A percentile compares a stretch with the other conserved stretches of the same genome.
These are phyloP conservation scores for Porpolomopsis calyptriformis DNA, from an alignment of 768 basidiomycete species.

Conservation along the genomic window DNA sequence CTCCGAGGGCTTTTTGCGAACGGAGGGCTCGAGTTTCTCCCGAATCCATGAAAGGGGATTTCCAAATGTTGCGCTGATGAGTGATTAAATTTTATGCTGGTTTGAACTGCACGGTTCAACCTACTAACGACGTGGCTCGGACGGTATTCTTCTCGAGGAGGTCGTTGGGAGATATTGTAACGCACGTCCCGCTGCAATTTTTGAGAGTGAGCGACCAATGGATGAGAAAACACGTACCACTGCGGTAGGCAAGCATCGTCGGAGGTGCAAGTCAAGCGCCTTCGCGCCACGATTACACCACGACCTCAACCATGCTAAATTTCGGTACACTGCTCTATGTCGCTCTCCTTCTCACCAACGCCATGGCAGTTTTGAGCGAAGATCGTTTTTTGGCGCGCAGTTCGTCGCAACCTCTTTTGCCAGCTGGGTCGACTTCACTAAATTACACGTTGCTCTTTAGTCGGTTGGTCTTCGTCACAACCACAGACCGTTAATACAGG, in stretches of 20 bases:
- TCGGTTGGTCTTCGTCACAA: constrained; percentile 79
- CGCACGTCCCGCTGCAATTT: no score
- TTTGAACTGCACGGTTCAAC: constrained; percentile 11
- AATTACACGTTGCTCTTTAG: constrained; percentile 35
- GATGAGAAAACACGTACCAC: background rate
- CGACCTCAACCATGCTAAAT: constrained; percentile 32
- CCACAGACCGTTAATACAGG: constrained; percentile 43
- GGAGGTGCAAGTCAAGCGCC: background rate
- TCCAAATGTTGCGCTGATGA: constrained; percentile 35
- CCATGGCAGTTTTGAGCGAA: constrained; percentile 90
- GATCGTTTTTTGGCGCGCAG: constrained; percentile 92
- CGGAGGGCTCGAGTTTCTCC: constrained; percentile 41
- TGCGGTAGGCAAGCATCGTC: background rate
- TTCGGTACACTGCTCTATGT: constrained; percentile 78
- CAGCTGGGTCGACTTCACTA: constrained; percentile 8
- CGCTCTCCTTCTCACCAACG: constrained; percentile 80
- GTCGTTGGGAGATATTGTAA: background rate
- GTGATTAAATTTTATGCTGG: constrained; percentile 1
- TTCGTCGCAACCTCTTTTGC: constrained; percentile 29
- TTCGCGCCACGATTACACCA: background rate
- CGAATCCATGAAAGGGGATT: constrained; percentile 56
- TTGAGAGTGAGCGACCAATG: no score
- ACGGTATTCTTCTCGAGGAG: constrained; percentile 13
- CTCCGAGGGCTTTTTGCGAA: constrained; percentile 34
- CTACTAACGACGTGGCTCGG: constrained; percentile 36